Conservation (phyloP, 176 grass and related monocot genomes). For the Oropetium thomaeum region DNA sequence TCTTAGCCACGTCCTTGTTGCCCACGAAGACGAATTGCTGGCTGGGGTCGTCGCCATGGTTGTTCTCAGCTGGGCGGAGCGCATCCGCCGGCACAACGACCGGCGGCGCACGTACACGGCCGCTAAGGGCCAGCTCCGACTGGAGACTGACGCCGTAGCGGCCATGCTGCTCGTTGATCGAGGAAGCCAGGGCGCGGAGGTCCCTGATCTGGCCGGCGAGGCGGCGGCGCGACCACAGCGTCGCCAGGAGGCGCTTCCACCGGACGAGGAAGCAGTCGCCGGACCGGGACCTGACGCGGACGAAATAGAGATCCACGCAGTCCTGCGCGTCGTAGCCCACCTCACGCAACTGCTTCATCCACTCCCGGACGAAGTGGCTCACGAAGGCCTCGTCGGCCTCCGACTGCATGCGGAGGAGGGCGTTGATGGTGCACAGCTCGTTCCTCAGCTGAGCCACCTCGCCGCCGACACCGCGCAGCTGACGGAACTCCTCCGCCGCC, state of each 20-base stretch:
- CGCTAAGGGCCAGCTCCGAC: not conserved
- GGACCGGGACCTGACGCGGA: not conserved
- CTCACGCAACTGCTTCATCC: slow-evolving; percentile 16
- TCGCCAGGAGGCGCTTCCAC: not conserved
- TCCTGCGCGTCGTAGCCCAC: slow-evolving; percentile 7
- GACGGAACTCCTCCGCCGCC: not conserved
- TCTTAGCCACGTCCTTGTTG: not conserved
- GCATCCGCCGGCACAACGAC: not conserved
- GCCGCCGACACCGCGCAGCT: not conserved
- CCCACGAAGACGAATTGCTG: not conserved
- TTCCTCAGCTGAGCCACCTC: not conserved
- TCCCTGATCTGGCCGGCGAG: not conserved
- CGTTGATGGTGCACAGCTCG: not conserved
- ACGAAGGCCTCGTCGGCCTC: not conserved
- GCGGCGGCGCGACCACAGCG: not conserved
- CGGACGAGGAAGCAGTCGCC: not conserved
- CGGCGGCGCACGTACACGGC: too few relatives aligned
- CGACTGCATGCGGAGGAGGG: not conserved
- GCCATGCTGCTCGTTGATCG: not conserved
- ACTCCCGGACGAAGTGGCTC: not conserved
- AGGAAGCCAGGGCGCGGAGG: not conserved
- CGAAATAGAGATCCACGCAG: not conserved
- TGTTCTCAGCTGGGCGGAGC: too few relatives aligned
- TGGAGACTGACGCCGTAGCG: not conserved
- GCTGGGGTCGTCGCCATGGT: not conserved